Conservation (phyloP, 768 basidiomycete genomes). For the Suillus variegatus region DNA sequence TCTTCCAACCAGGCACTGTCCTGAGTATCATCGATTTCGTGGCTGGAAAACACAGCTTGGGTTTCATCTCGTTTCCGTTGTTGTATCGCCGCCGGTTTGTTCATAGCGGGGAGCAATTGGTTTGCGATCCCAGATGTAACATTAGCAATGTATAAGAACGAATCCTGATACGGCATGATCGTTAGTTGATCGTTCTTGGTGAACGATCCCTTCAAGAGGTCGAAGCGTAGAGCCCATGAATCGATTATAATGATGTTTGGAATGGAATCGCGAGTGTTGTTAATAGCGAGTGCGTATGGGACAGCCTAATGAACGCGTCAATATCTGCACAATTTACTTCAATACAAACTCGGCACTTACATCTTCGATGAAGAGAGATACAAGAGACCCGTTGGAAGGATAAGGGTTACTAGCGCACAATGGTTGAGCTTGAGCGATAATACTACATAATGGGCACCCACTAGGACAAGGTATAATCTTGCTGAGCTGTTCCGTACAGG, state of each 20-base stretch:
- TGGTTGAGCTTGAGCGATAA: neutral
- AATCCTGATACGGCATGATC: constrained; percentile 65
- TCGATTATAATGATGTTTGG: constrained; percentile 69
- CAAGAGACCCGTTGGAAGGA: constrained; percentile 58
- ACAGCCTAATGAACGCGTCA: constrained; percentile 39
- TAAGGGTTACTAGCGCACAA: constrained; percentile 49
- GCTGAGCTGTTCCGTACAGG: constrained; percentile 71
- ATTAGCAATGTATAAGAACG: constrained; percentile 61
- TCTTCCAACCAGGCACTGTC: constrained; percentile 59
- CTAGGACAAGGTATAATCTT: constrained; percentile 69
- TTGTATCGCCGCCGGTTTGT: constrained; percentile 43
- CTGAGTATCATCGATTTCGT: constrained; percentile 49
- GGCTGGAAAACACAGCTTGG: constrained; percentile 31
- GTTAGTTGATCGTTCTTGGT: constrained; percentile 82
- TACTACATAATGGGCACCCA: constrained; percentile 29
- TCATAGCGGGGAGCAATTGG: constrained; percentile 53
- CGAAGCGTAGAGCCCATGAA: constrained; percentile 65
- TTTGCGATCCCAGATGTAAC: constrained; percentile 53
- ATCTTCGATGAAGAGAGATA: constrained; percentile 57
- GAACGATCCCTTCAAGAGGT: constrained; percentile 69
- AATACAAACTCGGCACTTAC: constrained; percentile 25
- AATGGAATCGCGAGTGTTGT: constrained; percentile 60
- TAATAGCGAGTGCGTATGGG: constrained; percentile 56
- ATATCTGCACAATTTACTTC: neutral
- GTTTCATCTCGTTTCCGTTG: constrained; percentile 24